A percentile compares a stretch with the other conserved stretches of the same genome.
Evolutionary conservation across 2,329 filamentous ascomycete species (phyloP).

Genomic region (Hymenoscyphus fructigenus): DNA sequence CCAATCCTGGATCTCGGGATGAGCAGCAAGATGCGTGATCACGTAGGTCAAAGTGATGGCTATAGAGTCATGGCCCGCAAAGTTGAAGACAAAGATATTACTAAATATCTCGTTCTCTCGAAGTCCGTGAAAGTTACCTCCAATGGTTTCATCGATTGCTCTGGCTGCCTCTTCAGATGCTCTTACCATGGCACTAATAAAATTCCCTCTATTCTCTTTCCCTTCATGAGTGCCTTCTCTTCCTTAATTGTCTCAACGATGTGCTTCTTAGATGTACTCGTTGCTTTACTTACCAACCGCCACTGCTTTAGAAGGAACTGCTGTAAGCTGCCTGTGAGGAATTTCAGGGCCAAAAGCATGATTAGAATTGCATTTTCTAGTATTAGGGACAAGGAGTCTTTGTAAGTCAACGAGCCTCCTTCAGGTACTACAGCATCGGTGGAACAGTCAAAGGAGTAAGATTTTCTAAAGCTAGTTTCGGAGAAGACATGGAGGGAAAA

Average conservation of each 20-base stretch:
- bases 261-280: slow-evolving; percentile 5
- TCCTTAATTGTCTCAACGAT: slow-evolving; percentile 1
- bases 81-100: slow-evolving; percentile 64
- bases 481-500: slow-evolving; percentile 5
- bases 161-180: too few species aligned
- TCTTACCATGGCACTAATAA: too few species aligned
- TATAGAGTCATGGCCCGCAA: slow-evolving; percentile 77
- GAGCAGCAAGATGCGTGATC: slow-evolving; percentile 64
- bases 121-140: too few species aligned
- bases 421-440: not conserved
- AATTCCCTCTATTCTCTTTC: not conserved
- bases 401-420: not conserved
- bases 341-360: not conserved
- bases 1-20: slow-evolving; percentile 59
- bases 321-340: not conserved
- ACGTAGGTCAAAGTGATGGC: slow-evolving; percentile 71
- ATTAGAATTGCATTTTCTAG: slow-evolving; percentile 7
- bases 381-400: slow-evolving; percentile 3
- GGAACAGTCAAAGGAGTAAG: not conserved
- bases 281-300: not conserved
- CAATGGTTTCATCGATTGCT: too few species aligned
- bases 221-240: not conserved
- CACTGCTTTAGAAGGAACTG: not conserved
- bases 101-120: slow-evolving; percentile 49
- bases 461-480: not conserved